Conservation (phyloP, 2,329 filamentous ascomycete species). For the Bretziella fagacearum region DNA sequence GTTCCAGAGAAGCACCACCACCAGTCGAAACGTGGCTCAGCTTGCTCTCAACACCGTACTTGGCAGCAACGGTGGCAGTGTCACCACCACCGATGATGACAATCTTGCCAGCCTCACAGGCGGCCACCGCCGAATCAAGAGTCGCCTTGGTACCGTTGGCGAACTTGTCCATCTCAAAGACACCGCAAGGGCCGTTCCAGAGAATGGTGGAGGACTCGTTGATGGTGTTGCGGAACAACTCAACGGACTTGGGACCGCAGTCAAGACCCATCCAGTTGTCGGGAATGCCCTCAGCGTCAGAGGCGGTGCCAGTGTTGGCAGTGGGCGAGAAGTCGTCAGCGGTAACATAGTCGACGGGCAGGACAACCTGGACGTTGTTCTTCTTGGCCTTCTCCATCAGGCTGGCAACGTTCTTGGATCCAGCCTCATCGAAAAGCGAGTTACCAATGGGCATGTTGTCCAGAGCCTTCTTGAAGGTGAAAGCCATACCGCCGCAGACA, state of each 20-base stretch:
- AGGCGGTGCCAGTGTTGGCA: slow-evolving; percentile 64
- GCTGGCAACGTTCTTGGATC: slow-evolving; percentile 74
- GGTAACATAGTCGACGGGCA: slow-evolving; percentile 89
- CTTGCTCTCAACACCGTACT: slow-evolving; percentile 93
- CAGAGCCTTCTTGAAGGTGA: slow-evolving; percentile 99
- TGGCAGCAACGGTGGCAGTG: slow-evolving; percentile 92
- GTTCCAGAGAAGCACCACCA: slow-evolving; percentile 84
- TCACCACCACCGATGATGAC: slow-evolving; percentile 98
- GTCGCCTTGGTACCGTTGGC: slow-evolving; percentile 82
- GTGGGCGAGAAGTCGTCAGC: slow-evolving; percentile 87
- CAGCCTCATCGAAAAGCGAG: slow-evolving; percentile 84
- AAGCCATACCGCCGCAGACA: slow-evolving; percentile 95
- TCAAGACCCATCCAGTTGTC: slow-evolving; percentile 98
- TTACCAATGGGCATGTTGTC: slow-evolving; percentile 77
- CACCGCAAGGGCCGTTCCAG: slow-evolving; percentile 95
- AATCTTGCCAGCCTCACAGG: slow-evolving; percentile 69
- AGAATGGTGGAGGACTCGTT: slow-evolving; percentile 85
- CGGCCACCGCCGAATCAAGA: slow-evolving; percentile 72
- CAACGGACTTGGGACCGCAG: slow-evolving; percentile 73
- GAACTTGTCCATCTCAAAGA: slow-evolving; percentile 95
- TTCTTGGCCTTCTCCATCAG: slow-evolving; percentile 92
- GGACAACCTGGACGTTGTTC: slow-evolving; percentile 86
- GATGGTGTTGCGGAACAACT: slow-evolving; percentile 79
- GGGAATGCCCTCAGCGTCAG: slow-evolving; percentile 69
- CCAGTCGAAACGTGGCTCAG: slow-evolving; percentile 96